Base-by-base conservation (phyloP, 306 rosid species). In the Ormosia semicastrata region DNA sequence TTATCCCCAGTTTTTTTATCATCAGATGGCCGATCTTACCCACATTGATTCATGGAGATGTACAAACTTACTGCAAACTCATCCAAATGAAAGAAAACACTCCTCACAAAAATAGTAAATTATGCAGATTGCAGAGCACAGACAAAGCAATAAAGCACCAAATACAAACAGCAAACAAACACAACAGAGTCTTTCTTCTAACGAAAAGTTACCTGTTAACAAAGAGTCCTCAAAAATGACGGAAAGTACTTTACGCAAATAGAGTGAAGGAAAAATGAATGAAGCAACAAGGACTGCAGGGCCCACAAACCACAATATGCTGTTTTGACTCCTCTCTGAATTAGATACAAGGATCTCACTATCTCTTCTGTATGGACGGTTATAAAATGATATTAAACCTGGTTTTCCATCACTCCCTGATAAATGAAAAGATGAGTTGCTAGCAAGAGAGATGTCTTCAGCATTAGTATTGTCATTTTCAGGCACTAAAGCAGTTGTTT, bases 271-370 rank as follows among this genome's bases (percentile, higher is more conserved):
- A 81, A 93, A 92, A 82, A 95, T 86, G 89, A 95, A 95, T 63
- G 99, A 95, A 71, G 98, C 92, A 64, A 95, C 97, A 15, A 95
- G 98, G 71, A 95, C 87, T 18, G 97, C 88, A 37, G 99, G 99
- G 70, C 98, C 98, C 7, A 87, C 36, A 75, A 93, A 88, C 98
- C 99, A 95, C 47, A 95, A 84, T 62, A 92, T 68, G 87, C 75
- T 89, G 88, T 85, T 87, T 56, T 78, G 92, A 68, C 83, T 86
- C 85, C 81, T 84, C 44, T 73, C 86, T 18, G 89, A 66, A 36
- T 82, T 89, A 4, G 87, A 76, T 68, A 44, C 40, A 49, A 52
- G 83, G 69, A 80, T 69, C 81, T 77, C 88, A 37, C 87, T 81
- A 60, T 87, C 89, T 60, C 79, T 85, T 84, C 82, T 57, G 81